These are phyloP conservation scores for Fraxinus sp. DNA, from an alignment of 305 asterid species.

Conservation along the genomic window DNA sequence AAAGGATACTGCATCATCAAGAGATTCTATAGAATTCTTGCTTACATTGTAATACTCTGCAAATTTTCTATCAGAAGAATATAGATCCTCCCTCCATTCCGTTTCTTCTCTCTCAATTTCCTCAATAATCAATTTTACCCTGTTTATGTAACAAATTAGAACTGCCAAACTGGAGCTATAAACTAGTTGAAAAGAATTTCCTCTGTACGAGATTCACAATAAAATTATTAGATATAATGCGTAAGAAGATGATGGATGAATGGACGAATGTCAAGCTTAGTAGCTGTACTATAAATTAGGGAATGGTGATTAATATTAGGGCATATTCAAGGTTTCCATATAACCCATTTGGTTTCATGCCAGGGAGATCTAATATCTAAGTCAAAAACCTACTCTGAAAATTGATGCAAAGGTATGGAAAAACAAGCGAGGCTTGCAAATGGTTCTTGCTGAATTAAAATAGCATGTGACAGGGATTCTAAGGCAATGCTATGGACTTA, in stretches of 20 bases:
- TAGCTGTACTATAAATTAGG: not conserved
- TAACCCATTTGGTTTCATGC: not conserved
- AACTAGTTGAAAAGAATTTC: not conserved
- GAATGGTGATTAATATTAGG: not conserved
- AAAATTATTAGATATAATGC: not conserved
- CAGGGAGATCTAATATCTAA: not conserved
- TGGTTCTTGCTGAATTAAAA: not conserved
- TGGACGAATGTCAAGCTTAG: not conserved
- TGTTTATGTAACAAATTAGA: conserved; percentile 35
- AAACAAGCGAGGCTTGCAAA: not conserved
- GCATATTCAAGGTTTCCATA: not conserved
- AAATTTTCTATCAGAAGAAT: conserved; percentile 84
- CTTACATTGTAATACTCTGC: conserved; percentile 85
- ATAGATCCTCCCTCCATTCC: conserved; percentile 83
- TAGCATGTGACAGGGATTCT: not conserved
- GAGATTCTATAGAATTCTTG: conserved; percentile 9
- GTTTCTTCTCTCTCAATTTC: conserved; percentile 96
- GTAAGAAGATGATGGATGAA: not conserved
- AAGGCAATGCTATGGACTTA: not conserved
- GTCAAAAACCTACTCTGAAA: not conserved
- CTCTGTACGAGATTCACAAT: not conserved
- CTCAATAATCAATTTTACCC: conserved; percentile 87
- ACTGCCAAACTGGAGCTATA: conserved; percentile 22
- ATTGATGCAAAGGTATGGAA: not conserved
- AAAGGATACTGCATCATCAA: conserved; percentile 15